Evolutionary conservation across 805 yeast genomes (phyloP).

Genomic region (Candida rishiriensis): DNA sequence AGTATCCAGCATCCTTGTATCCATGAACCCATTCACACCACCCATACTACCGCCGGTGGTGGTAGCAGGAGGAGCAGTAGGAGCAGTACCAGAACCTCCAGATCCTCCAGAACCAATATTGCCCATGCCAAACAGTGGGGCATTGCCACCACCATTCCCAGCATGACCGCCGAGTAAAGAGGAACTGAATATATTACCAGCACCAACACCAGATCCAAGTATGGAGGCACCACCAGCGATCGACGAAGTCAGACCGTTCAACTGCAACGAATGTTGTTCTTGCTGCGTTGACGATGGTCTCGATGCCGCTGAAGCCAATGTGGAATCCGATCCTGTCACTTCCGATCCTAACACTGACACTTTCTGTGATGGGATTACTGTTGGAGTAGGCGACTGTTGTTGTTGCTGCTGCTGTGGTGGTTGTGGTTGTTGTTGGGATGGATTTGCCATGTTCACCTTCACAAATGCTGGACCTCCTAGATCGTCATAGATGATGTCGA

Average conservation of each 20-base stretch:
- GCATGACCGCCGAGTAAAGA: conserved; percentile 3
- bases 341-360: no score
- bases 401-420: conserved; percentile 5
- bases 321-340: no score
- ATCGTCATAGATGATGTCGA: conserved; percentile 43
- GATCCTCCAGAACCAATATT: no score
- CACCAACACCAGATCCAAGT: not conserved
- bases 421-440: conserved; percentile 1
- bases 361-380: no score
- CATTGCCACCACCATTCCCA: no score
- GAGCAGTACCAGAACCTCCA: not conserved
- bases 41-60: not conserved
- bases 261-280: conserved; percentile 1
- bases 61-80: not conserved
- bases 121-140: no score
- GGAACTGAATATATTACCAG: conserved; percentile 1
- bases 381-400: not conserved
- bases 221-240: not conserved
- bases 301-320: not conserved
- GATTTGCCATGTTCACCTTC: conserved; percentile 21
- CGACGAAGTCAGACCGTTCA: not conserved
- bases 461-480: conserved; percentile 41
- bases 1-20: conserved; percentile 8
- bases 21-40: conserved; percentile 1
- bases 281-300: conserved; percentile 1